phyloP scores from a whole-genome alignment of 805 yeast genomes.

The Metschnikowia orientalis region DNA sequence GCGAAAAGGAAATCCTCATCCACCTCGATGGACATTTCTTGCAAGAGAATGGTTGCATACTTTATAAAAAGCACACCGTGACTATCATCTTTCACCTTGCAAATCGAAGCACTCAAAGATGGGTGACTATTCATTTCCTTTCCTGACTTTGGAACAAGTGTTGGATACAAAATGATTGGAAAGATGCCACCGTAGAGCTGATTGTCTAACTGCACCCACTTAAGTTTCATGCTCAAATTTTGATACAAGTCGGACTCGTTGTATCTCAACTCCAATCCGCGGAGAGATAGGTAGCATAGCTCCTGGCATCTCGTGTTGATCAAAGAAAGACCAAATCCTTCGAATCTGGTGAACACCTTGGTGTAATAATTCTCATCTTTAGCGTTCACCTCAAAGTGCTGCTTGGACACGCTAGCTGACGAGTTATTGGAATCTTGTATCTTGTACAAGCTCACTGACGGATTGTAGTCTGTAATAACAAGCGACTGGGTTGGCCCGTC shows the following conservation, averaged over 20 bases:
- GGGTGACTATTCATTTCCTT: constrained; percentile 88
- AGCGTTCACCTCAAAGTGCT: constrained; percentile 52
- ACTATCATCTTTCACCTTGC: constrained; percentile 79
- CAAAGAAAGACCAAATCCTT: constrained; percentile 85
- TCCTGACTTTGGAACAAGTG: constrained; percentile 78
- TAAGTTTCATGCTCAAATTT: constrained; percentile 71
- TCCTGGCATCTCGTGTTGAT: constrained; percentile 71
- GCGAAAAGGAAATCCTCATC: constrained; percentile 92
- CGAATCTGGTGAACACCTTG: constrained; percentile 58
- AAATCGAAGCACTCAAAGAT: constrained; percentile 77
- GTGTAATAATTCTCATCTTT: constrained; percentile 51
- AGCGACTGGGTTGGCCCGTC: constrained; percentile 94
- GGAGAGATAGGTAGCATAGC: constrained; percentile 72
- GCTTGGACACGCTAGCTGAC: constrained; percentile 30
- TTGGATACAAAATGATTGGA: constrained; percentile 87
- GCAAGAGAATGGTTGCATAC: constrained; percentile 83
- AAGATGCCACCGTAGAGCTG: constrained; percentile 83
- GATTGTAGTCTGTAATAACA: constrained; percentile 77
- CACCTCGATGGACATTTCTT: constrained; percentile 86
- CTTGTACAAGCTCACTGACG: constrained; percentile 71
- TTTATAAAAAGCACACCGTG: constrained; percentile 90
- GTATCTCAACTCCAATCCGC: constrained; percentile 77
- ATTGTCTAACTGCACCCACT: constrained; percentile 95
- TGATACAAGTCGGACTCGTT: constrained; percentile 83
- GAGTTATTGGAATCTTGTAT: constrained; percentile 28